Conservation (phyloP, 257 asterid genomes). For the Solanum raphanifolium region DNA sequence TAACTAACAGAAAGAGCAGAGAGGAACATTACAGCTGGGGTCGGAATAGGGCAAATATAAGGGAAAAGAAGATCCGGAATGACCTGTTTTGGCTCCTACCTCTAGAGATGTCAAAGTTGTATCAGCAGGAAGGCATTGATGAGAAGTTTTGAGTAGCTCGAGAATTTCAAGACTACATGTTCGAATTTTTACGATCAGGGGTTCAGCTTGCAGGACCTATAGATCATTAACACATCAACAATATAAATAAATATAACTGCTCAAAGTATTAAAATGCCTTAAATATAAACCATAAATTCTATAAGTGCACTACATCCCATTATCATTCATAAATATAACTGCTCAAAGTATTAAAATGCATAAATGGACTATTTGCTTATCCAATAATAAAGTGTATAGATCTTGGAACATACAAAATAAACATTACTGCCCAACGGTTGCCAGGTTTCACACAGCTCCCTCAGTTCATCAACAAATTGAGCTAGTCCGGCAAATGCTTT, state of each 20-base stretch:
- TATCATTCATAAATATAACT: no score
- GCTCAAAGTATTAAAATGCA: no score
- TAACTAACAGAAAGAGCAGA: neutral
- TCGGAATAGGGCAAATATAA: neutral
- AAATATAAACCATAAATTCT: neutral
- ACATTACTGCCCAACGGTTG: constrained; percentile 18
- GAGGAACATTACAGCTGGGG: neutral
- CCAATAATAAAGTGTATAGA: neutral
- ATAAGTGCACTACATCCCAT: neutral
- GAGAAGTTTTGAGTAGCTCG: constrained; percentile 2
- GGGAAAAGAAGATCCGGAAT: neutral
- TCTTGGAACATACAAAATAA: constrained; percentile 20
- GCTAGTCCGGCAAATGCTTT: constrained; percentile 9
- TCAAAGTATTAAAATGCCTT: neutral
- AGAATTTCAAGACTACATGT: constrained; percentile 10
- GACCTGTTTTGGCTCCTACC: neutral
- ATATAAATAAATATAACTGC: neutral
- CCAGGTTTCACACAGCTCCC: constrained; percentile 19
- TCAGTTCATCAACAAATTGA: constrained; percentile 17
- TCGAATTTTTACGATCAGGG: neutral
- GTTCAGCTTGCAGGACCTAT: constrained; percentile 8
- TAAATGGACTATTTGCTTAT: neutral
- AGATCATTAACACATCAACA: neutral
- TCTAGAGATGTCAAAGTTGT: constrained; percentile 4
- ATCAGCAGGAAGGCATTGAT: neutral